These are phyloP conservation scores for Meyerozyma athensensis DNA, from an alignment of 1,139 yeast genomes.

Conservation along the genomic window DNA sequence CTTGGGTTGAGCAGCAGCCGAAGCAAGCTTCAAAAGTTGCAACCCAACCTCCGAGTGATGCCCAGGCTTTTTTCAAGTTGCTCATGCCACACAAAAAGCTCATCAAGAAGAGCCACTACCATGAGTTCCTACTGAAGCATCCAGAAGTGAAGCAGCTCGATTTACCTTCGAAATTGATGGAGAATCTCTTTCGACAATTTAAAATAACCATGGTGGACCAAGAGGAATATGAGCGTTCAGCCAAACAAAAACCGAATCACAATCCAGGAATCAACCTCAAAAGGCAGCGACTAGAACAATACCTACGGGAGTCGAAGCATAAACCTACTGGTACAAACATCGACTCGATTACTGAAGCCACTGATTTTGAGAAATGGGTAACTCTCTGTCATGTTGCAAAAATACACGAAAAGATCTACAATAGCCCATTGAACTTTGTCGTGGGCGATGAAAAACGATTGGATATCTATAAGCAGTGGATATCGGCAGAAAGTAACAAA, in stretches of 20 bases:
- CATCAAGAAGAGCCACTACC: conserved; percentile 23
- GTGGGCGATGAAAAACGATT: conserved; percentile 41
- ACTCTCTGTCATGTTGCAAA: conserved; percentile 17
- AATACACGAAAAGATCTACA: conserved; percentile 21
- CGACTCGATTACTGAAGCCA: not conserved
- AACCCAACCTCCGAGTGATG: conserved; percentile 20
- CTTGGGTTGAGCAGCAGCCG: conserved; percentile 22
- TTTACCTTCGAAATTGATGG: conserved; percentile 17
- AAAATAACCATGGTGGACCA: conserved; percentile 24
- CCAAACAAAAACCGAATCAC: conserved; percentile 16
- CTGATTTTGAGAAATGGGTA: conserved; percentile 28
- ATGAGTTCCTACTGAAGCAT: conserved; percentile 23
- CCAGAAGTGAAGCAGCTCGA: conserved; percentile 13
- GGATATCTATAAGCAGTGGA: conserved; percentile 20
- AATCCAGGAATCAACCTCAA: conserved; percentile 23
- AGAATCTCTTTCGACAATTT: conserved; percentile 20
- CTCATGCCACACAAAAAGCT: conserved; percentile 30
- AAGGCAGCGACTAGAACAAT: conserved; percentile 22
- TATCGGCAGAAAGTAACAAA: no score
- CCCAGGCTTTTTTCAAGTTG: conserved; percentile 18
- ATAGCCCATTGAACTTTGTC: conserved; percentile 32
- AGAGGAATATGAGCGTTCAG: conserved; percentile 20
- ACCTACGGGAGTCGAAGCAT: conserved; percentile 10
- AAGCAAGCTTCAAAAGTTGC: not conserved
- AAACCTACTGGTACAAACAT: not conserved